Evolutionary conservation across 495 filamentous ascomycete genomes (phyloP).

Genomic region (Aspergillus sclerotiicarbonarius): DNA sequence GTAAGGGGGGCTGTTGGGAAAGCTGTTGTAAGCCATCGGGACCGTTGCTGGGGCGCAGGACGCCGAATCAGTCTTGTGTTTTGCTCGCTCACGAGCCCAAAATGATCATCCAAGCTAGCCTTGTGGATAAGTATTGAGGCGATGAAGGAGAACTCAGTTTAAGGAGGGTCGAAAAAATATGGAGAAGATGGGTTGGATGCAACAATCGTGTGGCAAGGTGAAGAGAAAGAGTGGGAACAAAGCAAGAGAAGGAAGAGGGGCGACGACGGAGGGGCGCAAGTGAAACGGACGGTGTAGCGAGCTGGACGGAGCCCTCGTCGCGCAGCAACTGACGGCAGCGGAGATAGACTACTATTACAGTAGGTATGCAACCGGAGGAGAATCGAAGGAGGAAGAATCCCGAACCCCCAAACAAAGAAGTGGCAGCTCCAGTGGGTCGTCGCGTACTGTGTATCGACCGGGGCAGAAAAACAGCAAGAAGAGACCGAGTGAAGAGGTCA

Average conservation of each 20-base stretch:
- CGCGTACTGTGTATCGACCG: background rate
- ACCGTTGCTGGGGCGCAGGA: background rate
- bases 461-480: background rate
- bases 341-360: too few species aligned
- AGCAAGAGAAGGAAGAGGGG: slow-evolving; percentile 7
- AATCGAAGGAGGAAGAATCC: background rate
- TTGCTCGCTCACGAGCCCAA: slow-evolving; percentile 7
- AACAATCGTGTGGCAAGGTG: background rate
- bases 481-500: background rate
- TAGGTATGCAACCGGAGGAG: too few species aligned
- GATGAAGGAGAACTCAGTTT: slow-evolving; percentile 2
- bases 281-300: slow-evolving; percentile 4
- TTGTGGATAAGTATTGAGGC: slow-evolving; percentile 2
- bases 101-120: slow-evolving; percentile 2
- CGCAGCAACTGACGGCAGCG: background rate
- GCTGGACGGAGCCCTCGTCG: background rate
- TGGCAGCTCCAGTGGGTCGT: background rate
- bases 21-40: slow-evolving; percentile 37
- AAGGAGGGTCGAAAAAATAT: slow-evolving; percentile 4
- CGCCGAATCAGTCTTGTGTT: background rate
- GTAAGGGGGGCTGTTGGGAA: slow-evolving; percentile 23
- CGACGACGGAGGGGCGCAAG: slow-evolving; percentile 11
- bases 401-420: background rate
- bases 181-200: background rate
- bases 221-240: slow-evolving; percentile 5